phyloP scores from a whole-genome alignment of 2,329 filamentous ascomycete species.

The Pseudogymnoascus sp. region DNA sequence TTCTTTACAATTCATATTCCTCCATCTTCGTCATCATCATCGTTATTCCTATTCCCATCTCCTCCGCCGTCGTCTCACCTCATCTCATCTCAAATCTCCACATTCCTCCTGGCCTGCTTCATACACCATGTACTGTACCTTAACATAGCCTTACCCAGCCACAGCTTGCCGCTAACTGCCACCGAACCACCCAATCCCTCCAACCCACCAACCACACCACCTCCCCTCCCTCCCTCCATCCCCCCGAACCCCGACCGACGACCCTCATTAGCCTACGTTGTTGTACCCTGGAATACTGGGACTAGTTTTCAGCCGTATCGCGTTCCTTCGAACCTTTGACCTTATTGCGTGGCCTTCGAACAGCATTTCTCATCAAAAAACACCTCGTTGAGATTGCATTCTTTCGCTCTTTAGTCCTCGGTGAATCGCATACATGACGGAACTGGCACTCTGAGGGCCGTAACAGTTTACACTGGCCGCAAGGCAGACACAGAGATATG shows the following conservation, averaged over 20 bases:
- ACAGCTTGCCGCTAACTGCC: background rate
- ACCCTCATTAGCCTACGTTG: background rate
- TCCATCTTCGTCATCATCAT: background rate
- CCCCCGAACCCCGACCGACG: background rate
- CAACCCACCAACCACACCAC: background rate
- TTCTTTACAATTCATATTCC: background rate
- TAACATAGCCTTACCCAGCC: conserved; percentile 5
- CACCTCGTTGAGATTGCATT: background rate
- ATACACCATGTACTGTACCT: background rate
- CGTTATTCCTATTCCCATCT: background rate
- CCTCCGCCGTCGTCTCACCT: background rate
- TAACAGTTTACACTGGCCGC: background rate
- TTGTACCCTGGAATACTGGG: background rate
- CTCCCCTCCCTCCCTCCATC: background rate
- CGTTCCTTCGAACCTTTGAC: conserved; percentile 4
- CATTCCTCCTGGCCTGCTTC: background rate
- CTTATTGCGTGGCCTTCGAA: background rate
- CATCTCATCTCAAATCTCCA: background rate
- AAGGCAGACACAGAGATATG: conserved; percentile 18
- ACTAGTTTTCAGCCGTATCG: conserved; percentile 5
- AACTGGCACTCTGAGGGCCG: conserved; percentile 7
- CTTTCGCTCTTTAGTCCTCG: background rate
- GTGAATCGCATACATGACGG: conserved; percentile 9
- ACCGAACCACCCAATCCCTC: background rate
- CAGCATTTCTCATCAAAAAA: background rate